These are phyloP conservation scores for Paraglomus brasilianum DNA, from an alignment of 192 early-diverging fungal genomes.

Conservation along the genomic window DNA sequence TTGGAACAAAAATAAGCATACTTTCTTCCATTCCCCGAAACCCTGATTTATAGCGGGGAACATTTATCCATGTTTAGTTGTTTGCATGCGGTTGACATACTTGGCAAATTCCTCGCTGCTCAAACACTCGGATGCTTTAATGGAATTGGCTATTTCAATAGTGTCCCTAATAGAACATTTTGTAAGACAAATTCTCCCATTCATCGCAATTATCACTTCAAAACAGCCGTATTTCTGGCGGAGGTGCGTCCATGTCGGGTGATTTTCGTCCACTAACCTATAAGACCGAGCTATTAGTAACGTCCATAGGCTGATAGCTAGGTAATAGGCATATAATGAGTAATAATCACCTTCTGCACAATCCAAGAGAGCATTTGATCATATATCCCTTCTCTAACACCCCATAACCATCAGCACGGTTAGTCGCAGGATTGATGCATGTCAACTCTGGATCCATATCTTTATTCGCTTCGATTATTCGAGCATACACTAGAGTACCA, in stretches of 20 bases:
- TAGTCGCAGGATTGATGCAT: slow-evolving; percentile 79
- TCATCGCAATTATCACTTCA: slow-evolving; percentile 89
- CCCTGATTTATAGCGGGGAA: too few relatives aligned
- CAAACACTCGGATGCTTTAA: slow-evolving; percentile 72
- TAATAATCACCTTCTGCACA: slow-evolving; percentile 61
- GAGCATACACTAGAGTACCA: slow-evolving; percentile 79
- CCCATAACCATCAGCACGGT: slow-evolving; percentile 87
- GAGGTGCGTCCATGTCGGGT: slow-evolving; percentile 65
- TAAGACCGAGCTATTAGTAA: slow-evolving; percentile 2
- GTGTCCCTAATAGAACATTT: slow-evolving; percentile 56
- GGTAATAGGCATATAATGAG: neutral
- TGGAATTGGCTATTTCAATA: slow-evolving; percentile 66
- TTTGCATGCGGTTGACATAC: slow-evolving; percentile 37
- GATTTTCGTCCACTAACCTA: slow-evolving; percentile 48
- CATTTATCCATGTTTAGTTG: too few relatives aligned
- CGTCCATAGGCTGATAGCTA: neutral
- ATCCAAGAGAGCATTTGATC: slow-evolving; percentile 71
- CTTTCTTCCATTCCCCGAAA: too few relatives aligned
- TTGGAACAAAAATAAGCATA: too few relatives aligned
- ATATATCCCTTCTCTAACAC: slow-evolving; percentile 76
- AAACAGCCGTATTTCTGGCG: slow-evolving; percentile 76
- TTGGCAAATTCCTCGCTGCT: slow-evolving; percentile 54
- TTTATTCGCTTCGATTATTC: slow-evolving; percentile 82
- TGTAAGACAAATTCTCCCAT: slow-evolving; percentile 93
- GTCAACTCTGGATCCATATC: slow-evolving; percentile 98